Conservation (phyloP, 2,329 filamentous ascomycete genomes). For the Arthrobotrys musiformis region DNA sequence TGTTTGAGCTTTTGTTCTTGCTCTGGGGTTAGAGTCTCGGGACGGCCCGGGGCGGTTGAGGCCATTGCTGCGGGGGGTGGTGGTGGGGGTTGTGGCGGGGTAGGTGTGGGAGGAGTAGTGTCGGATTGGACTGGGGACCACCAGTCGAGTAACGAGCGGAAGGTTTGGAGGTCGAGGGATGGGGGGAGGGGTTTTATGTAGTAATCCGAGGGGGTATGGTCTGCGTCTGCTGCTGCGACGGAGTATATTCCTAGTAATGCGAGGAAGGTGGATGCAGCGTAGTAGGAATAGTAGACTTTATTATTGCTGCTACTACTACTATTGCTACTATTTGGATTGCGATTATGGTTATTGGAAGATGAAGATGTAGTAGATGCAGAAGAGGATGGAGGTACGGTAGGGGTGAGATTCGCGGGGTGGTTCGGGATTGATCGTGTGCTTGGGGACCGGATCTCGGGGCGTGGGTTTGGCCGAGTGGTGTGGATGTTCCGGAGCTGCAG, state of each 20-base stretch:
- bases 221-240: background rate
- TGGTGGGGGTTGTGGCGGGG: slow-evolving; percentile 31
- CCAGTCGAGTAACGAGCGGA: slow-evolving; percentile 26
- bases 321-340: background rate
- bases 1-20: slow-evolving; percentile 89
- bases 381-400: background rate
- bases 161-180: background rate
- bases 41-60: slow-evolving; percentile 72
- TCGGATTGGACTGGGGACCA: slow-evolving; percentile 10
- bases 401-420: slow-evolving; percentile 13
- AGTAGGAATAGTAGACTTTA: background rate
- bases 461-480: slow-evolving; percentile 9
- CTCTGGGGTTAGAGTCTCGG: slow-evolving; percentile 87
- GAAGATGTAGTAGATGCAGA: background rate
- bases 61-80: slow-evolving; percentile 62
- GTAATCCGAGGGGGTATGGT: background rate
- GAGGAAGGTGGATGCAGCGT: slow-evolving; percentile 20
- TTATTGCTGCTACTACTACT: background rate
- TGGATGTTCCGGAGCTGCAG: slow-evolving; percentile 19
- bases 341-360: background rate
- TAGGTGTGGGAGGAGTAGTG: background rate
- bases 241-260: slow-evolving; percentile 15
- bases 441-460: background rate
- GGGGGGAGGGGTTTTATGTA: background rate
- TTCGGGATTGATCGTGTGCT: slow-evolving; percentile 23